Evolutionary conservation across 129 eudicot genomes (phyloP).

Genomic region (Escallonia herrerae): DNA sequence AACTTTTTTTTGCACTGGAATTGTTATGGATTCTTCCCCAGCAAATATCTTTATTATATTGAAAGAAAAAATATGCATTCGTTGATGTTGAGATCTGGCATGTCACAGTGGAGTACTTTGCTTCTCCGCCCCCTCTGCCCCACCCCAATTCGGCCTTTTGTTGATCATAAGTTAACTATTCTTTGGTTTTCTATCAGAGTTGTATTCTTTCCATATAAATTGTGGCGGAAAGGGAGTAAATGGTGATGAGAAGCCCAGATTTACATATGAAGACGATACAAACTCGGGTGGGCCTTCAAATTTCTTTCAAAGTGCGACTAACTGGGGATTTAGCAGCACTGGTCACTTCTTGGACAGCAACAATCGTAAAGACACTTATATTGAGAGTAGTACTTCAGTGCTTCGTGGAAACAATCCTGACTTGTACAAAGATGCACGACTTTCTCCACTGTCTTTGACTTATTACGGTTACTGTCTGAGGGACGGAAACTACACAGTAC

Average conservation of each 20-base stretch:
- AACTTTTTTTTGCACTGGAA: no score
- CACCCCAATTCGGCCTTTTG: no score
- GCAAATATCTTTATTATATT: no score
- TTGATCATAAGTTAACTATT: not conserved
- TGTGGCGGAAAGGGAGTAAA: conserved; percentile 55
- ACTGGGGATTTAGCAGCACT: conserved; percentile 81
- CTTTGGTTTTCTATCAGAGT: conserved; percentile 23
- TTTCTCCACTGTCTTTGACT: conserved; percentile 61
- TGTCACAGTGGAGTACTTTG: no score
- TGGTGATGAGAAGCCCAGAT: conserved; percentile 14
- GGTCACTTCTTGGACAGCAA: conserved; percentile 68
- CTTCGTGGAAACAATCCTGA: conserved; percentile 21
- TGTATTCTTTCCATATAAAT: conserved; percentile 48
- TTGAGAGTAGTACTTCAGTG: conserved; percentile 11
- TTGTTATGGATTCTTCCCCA: no score
- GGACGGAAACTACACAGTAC: conserved; percentile 57
- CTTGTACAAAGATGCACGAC: conserved; percentile 50
- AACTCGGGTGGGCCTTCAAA: conserved; percentile 34
- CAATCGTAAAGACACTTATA: conserved; percentile 11
- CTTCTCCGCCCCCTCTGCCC: no score
- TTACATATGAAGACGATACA: conserved; percentile 37
- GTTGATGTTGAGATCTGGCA: no score
- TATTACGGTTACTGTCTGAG: conserved; percentile 58
- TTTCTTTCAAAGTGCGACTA: conserved; percentile 20
- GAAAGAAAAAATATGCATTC: no score